These are phyloP conservation scores for Rhizopogon vinicolor DNA, from an alignment of 768 basidiomycete species.

Conservation along the genomic window DNA sequence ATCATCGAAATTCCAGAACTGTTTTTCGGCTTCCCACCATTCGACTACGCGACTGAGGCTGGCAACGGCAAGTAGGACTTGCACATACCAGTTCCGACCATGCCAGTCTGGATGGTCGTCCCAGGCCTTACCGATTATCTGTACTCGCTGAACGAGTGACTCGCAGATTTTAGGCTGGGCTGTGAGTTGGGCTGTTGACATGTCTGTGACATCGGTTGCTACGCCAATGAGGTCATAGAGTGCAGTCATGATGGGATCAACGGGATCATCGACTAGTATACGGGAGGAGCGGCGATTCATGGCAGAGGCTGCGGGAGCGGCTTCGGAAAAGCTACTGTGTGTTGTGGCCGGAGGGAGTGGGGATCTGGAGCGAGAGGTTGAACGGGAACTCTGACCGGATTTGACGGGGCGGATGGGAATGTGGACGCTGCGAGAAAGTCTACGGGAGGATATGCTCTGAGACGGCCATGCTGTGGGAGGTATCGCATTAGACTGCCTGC, in stretches of 20 bases:
- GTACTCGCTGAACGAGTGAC: constrained; percentile 84
- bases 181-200: constrained; percentile 81
- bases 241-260: constrained; percentile 85
- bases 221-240: constrained; percentile 91
- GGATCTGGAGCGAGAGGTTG: constrained; percentile 91
- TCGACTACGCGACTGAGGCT: constrained; percentile 95
- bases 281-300: constrained; percentile 75
- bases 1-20: constrained; percentile 99
- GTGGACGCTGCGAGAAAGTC: constrained; percentile 83
- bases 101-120: constrained; percentile 98
- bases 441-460: constrained; percentile 60
- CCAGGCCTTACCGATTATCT: constrained; percentile 91
- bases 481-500: constrained; percentile 52
- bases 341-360: constrained; percentile 73
- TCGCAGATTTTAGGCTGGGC: constrained; percentile 82
- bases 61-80: constrained; percentile 91
- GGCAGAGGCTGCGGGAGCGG: constrained; percentile 34
- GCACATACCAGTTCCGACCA: constrained; percentile 97
- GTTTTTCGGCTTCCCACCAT: constrained; percentile 99
- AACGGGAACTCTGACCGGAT: constrained; percentile 85
- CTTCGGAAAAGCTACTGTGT: constrained; percentile 62
- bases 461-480: constrained; percentile 51
- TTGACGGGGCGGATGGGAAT: constrained; percentile 61
- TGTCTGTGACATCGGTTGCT: constrained; percentile 91
- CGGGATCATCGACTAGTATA: constrained; percentile 78